These are phyloP conservation scores for Trichosporon ovoides DNA, from an alignment of 1,284 basidiomycete species.

Conservation along the genomic window DNA sequence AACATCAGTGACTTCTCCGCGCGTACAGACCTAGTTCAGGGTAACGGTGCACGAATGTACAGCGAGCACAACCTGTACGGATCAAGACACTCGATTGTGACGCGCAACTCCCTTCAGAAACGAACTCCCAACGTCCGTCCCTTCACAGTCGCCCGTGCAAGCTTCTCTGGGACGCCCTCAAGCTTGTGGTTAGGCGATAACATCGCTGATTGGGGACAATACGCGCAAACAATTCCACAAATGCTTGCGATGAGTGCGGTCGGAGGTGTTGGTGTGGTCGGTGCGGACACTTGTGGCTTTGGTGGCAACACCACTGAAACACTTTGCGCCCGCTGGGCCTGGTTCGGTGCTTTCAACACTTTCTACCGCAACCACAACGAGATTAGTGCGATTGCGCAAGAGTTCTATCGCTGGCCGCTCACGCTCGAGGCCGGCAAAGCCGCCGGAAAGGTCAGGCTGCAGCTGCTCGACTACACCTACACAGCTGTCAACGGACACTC, in stretches of 20 bases:
- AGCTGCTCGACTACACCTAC: conserved; percentile 66
- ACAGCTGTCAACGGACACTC: conserved; percentile 61
- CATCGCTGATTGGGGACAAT: conserved; percentile 52
- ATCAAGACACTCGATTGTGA: conserved; percentile 63
- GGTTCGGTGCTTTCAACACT: conserved; percentile 56
- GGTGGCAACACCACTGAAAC: conserved; percentile 69
- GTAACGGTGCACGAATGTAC: conserved; percentile 61
- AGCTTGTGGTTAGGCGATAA: conserved; percentile 66
- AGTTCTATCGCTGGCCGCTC: conserved; percentile 69
- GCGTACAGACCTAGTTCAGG: conserved; percentile 55
- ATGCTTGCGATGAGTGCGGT: conserved; percentile 19
- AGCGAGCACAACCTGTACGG: conserved; percentile 63
- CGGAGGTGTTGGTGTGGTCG: conserved; percentile 54
- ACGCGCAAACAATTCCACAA: conserved; percentile 12
- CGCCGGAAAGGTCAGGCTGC: conserved; percentile 54
- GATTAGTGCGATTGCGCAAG: conserved; percentile 50
- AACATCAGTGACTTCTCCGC: conserved; percentile 35
- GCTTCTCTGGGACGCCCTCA: conserved; percentile 60
- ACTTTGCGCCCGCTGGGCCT: conserved; percentile 66
- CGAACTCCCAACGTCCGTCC: conserved; percentile 60
- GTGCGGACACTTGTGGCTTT: conserved; percentile 60
- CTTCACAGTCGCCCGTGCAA: conserved; percentile 65
- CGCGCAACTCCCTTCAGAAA: conserved; percentile 58
- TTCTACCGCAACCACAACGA: conserved; percentile 46
- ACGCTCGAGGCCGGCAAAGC: conserved; percentile 65